Percentiles rank a stretch among this genome's conserved stretches.
Evolutionary conservation across 2,329 filamentous ascomycete genomes (phyloP).

Genomic region (Microdochium nivale): DNA sequence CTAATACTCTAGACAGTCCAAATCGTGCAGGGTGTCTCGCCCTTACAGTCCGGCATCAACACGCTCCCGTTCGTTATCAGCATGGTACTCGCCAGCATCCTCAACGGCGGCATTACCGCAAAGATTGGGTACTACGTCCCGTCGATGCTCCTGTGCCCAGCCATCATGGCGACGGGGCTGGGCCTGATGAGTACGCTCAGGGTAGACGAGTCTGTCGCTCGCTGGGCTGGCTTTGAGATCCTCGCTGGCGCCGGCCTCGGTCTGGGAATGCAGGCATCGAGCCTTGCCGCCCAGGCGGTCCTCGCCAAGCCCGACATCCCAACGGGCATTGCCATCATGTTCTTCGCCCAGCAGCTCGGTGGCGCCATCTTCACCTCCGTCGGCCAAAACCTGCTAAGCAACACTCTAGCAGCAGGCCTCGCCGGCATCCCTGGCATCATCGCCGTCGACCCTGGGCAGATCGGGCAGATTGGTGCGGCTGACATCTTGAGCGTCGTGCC

Average conservation of each 20-base stretch:
- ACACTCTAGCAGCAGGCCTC: constrained; percentile 20
- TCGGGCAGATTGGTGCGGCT: constrained; percentile 33
- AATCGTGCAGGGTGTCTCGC: constrained; percentile 41
- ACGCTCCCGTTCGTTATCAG: constrained; percentile 48
- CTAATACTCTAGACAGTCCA: constrained; percentile 28
- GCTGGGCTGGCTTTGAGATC: constrained; percentile 54
- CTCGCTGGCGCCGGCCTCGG: constrained; percentile 51
- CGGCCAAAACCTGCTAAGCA: constrained; percentile 30
- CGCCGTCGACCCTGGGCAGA: constrained; percentile 18
- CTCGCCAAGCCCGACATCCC: constrained; percentile 33
- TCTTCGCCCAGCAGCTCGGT: constrained; percentile 37
- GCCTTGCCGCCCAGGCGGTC: constrained; percentile 41
- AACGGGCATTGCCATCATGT: constrained; percentile 32
- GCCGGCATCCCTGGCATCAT: constrained; percentile 20
- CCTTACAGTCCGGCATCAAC: constrained; percentile 47
- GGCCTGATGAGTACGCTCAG: constrained; percentile 50
- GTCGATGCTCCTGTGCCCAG: constrained; percentile 42
- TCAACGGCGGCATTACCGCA: constrained; percentile 38
- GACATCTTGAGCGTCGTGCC: constrained; percentile 41
- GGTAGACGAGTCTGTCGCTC: constrained; percentile 32
- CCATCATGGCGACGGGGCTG: constrained; percentile 40
- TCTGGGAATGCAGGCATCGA: constrained; percentile 47
- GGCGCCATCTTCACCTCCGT: constrained; percentile 37
- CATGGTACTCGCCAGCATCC: constrained; percentile 41
- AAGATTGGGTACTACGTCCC: constrained; percentile 52